Base-by-base conservation (phyloP, 2,329 filamentous ascomycete genomes). In the Graphiopsis chlorocephala region DNA sequence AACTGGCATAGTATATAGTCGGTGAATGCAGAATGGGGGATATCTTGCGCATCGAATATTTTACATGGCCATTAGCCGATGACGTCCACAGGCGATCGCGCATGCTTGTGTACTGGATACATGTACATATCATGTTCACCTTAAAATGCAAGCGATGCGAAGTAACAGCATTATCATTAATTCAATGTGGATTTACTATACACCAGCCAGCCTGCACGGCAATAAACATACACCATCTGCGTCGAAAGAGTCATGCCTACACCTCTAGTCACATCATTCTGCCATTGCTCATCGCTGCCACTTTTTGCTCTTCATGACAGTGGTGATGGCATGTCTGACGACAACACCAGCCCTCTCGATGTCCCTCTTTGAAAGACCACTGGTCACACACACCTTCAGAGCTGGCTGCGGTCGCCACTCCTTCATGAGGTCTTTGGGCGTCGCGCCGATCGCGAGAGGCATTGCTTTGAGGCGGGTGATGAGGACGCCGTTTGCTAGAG, bases 281-380 rank as follows among this genome's bases (percentile, higher is more conserved):
- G 20, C 57, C 48, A 48, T 31, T 17, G 29, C 31, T 45, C 52
- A 61, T 38, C 65, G 58, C 68, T 72, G 70, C 74, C 74, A 77
- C 67, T 76, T 78, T 69, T 71, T 75, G 59, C 75, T 70, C 71
- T 83, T 85, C 84, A 99, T 88, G 67, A 98, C 88, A 80, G 97
- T 97, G 60, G 93, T 96, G 70, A 98, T 91, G 15, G 95, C 94
- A 79, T 97, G 93, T 66, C 94, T 85, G 70, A 99, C 93, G 11
- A 86, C 88, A 8, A 89, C 88, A 15, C 93, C 95, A 0, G 95
- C 92, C 82, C 96, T 97, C 80, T 99, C 96, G 63, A 93, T 90
- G 77, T 99, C 95, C 81, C 96, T 97, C 82, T 91, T 96, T 26
- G 91, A 90, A 67, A 99, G 81, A 1, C 91, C 95, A 5, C 87